Evolutionary conservation across 129 eudicot species (phyloP), one percentile per base, ranked within the genome.

Genomic region (Mikania micrantha): DNA sequence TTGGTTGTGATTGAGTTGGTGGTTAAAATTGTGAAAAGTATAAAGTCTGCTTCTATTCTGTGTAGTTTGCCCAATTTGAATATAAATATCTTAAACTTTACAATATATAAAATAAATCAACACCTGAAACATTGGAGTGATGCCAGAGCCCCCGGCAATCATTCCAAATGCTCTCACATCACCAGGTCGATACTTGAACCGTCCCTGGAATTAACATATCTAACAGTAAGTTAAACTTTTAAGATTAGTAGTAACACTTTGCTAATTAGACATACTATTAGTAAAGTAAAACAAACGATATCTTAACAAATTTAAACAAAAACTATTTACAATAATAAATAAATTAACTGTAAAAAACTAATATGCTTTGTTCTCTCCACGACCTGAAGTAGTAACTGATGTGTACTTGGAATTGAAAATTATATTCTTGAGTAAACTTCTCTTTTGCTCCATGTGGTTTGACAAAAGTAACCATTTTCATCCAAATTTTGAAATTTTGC

Each of bases 141-240:
- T 84, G 10, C 89, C 89, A 35, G 89, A 80, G 28, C 89, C 89
- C 42, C 89, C 89, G 60, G 89, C 89, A 74, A 84, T 73, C 89
- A 84, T 84, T 50, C 89, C 89, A 9, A 80, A 74, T 4, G 85
- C 81, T 70, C 85, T 77, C 60, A 71, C 83, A 60, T 84, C 79
- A 6, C 89, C 89, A 45, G 83, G 74, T 66, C 79, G 71, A 60
- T 84, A 84, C 59, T 47, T 84, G 63, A 83, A 84, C 28, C 85
- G 83, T 32, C 80, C 85, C 88, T 80, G 35, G 5, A 64, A 65
- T 65, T 64, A 4, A 42, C 67, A 71, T 39, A 21, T 27, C n/a
- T 22, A 49, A 47, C 22, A 4, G 7, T 66, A 54, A 32, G 52
- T 67, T 49, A 11, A 53, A 19, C 54, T 27, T 74, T 27, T 41